phyloP scores from a whole-genome alignment of 2,329 filamentous ascomycete genomes.

The Helicocarpus griseus region DNA sequence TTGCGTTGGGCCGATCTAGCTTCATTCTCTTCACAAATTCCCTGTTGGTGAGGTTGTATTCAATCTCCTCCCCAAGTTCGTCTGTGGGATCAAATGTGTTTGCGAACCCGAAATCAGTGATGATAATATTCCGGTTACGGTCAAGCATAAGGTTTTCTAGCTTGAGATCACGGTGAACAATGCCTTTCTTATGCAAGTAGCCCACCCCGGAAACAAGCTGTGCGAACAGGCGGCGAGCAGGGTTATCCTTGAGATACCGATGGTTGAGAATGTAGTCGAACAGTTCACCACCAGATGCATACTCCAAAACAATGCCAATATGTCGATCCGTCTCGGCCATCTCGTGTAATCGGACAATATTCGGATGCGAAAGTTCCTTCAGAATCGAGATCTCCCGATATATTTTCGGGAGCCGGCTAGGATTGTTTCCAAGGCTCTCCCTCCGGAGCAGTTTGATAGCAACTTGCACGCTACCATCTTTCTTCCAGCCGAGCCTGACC shows the following conservation, averaged over 20 bases:
- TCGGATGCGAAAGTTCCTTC: constrained; percentile 78
- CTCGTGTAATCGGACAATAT: constrained; percentile 93
- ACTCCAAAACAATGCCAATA: constrained; percentile 97
- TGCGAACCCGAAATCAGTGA: constrained; percentile 97
- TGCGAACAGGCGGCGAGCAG: constrained; percentile 82
- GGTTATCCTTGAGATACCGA: constrained; percentile 87
- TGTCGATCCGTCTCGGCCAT: constrained; percentile 97
- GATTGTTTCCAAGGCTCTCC: constrained; percentile 80
- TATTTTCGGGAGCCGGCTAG: constrained; percentile 86
- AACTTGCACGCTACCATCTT: constrained; percentile 85
- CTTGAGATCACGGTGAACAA: constrained; percentile 94
- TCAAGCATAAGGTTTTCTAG: constrained; percentile 91
- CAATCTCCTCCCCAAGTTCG: constrained; percentile 81
- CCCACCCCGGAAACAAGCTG: constrained; percentile 94
- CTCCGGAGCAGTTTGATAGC: constrained; percentile 96
- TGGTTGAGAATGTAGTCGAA: constrained; percentile 98
- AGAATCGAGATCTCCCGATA: constrained; percentile 94
- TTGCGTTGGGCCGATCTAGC: constrained; percentile 67
- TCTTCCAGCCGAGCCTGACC: constrained; percentile 97
- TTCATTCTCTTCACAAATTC: constrained; percentile 80
- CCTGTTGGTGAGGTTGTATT: constrained; percentile 74
- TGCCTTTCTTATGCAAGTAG: constrained; percentile 96
- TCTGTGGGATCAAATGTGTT: constrained; percentile 91
- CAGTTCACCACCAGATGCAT: constrained; percentile 91
- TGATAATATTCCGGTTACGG: constrained; percentile 97